Evolutionary conservation across 1,284 basidiomycete genomes (phyloP).

Genomic region (Rhodotorula sp.): DNA sequence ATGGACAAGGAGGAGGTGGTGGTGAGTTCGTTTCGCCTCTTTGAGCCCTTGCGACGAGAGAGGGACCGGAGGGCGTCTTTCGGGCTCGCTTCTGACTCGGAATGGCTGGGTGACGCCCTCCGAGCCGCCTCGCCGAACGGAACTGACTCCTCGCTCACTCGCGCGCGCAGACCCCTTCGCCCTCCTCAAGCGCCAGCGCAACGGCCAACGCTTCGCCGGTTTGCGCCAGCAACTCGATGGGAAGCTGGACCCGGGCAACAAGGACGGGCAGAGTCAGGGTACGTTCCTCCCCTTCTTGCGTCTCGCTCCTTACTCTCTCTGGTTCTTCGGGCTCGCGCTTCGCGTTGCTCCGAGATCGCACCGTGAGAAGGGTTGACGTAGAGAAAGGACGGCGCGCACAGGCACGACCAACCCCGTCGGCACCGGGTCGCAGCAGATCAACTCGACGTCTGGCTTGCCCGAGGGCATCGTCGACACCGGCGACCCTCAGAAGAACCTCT

Average conservation of each 20-base stretch:
- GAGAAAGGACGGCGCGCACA: background rate
- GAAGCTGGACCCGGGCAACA: slow-evolving; percentile 13
- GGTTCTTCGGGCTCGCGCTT: background rate
- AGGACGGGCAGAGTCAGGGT: slow-evolving; percentile 3
- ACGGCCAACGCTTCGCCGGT: background rate
- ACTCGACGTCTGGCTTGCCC: slow-evolving; percentile 5
- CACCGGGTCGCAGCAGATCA: background rate
- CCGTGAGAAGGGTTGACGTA: background rate
- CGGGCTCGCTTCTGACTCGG: too few species aligned
- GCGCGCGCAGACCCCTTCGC: too few species aligned
- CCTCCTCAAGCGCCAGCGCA: too few species aligned
- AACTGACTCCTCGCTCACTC: too few species aligned
- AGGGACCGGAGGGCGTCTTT: too few species aligned
- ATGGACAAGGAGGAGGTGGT: too few species aligned
- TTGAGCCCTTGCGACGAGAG: background rate
- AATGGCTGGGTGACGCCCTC: too few species aligned
- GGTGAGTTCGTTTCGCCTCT: background rate
- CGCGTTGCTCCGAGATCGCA: background rate
- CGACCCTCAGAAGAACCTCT: slow-evolving; percentile 35
- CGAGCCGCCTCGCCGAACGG: too few species aligned
- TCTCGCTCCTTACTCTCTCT: too few species aligned
- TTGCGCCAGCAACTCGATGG: background rate
- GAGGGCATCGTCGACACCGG: slow-evolving; percentile 13
- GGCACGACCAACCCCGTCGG: background rate
- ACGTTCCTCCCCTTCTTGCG: background rate